A percentile compares a stretch with the other conserved stretches of the same genome.
phyloP scores from a whole-genome alignment of 805 yeast genomes.

The Candida michaelii region DNA sequence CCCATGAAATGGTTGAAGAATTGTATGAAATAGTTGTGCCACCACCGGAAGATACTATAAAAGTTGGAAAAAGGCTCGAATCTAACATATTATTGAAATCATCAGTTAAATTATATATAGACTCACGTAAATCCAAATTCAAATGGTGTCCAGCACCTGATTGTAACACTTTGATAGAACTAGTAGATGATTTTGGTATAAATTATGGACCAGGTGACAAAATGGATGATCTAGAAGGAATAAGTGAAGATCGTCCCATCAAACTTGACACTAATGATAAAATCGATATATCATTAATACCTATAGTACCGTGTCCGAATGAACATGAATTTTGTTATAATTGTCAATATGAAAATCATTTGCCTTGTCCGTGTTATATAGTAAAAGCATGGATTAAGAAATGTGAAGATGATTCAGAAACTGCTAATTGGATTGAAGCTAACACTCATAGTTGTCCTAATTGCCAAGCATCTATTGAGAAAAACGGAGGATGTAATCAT shows the following conservation, averaged over 20 bases:
- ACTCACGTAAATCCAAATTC: constrained; percentile 41
- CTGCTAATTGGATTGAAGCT: constrained; percentile 80
- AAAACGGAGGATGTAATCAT: constrained; percentile 96
- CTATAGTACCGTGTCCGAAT: constrained; percentile 66
- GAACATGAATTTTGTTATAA: constrained; percentile 75
- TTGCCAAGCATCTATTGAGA: constrained; percentile 79
- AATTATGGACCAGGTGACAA: constrained; percentile 12
- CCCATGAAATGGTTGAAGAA: constrained; percentile 37
- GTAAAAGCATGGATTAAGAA: constrained; percentile 72
- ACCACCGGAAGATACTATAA: constrained; percentile 12
- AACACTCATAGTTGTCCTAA: constrained; percentile 86
- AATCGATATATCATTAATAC: constrained; percentile 36
- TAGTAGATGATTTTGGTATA: constrained; percentile 12
- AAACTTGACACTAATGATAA: constrained; percentile 4
- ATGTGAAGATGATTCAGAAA: constrained; percentile 84
- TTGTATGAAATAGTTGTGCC: constrained; percentile 10
- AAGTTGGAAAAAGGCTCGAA: not conserved
- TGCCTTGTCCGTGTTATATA: constrained; percentile 78
- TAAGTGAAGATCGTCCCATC: constrained; percentile 8
- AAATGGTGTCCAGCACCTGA: constrained; percentile 88
- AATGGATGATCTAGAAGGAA: constrained; percentile 20
- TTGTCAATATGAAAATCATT: constrained; percentile 75
- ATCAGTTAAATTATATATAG: constrained; percentile 50
- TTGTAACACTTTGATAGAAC: constrained; percentile 59
- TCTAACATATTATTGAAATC: constrained; percentile 38